phyloP scores from a whole-genome alignment of 2,329 filamentous ascomycete genomes.

The Colletotrichum sp. region DNA sequence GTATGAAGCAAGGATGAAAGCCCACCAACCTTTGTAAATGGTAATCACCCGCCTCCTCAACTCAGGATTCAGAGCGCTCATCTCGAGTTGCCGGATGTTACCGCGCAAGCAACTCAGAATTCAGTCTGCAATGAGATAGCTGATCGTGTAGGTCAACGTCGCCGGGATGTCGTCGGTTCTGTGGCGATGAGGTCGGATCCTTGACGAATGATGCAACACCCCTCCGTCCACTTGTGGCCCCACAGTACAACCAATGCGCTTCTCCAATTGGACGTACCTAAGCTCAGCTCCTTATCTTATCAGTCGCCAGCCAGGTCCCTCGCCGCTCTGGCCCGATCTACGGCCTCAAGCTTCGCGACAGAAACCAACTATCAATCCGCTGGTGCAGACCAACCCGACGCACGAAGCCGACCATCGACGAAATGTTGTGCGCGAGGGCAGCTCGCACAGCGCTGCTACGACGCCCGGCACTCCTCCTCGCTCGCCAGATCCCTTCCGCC shows the following conservation, averaged over 20 bases:
- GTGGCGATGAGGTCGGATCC: not conserved
- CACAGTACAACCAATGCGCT: not conserved
- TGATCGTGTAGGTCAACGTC: not conserved
- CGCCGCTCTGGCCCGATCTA: not conserved
- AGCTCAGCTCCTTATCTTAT: not conserved
- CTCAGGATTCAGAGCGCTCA: conserved; percentile 47
- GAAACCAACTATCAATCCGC: not conserved
- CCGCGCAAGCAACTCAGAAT: not conserved
- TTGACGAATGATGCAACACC: conserved; percentile 1
- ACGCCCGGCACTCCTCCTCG: not conserved
- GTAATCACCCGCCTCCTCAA: conserved; percentile 81
- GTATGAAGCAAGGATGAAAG: too few species aligned
- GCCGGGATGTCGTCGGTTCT: not conserved
- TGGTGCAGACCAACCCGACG: not conserved
- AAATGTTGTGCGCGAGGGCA: not conserved
- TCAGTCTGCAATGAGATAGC: not conserved
- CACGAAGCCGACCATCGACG: not conserved
- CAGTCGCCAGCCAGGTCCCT: not conserved
- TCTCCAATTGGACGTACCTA: not conserved
- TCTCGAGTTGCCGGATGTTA: not conserved
- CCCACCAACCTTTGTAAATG: conserved; percentile 83
- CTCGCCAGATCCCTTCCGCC: not conserved
- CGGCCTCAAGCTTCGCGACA: not conserved
- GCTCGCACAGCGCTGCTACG: not conserved
- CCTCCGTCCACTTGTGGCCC: not conserved